phyloP scores from a whole-genome alignment of 805 yeast genomes.

The Lachancea meyersii region DNA sequence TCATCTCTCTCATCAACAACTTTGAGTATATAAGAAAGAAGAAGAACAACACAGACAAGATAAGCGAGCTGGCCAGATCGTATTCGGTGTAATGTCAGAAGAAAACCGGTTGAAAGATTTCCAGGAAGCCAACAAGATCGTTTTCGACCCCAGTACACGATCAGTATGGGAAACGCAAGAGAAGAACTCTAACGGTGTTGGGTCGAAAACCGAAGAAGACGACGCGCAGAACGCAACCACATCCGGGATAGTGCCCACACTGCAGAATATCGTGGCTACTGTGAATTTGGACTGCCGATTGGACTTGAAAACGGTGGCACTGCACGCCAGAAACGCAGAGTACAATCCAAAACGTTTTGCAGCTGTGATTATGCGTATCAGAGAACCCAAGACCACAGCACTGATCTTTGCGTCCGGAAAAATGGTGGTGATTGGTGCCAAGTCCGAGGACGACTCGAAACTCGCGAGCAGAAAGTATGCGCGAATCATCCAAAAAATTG shows the following conservation, averaged over 20 bases:
- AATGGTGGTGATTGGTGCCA: slow-evolving; percentile 99
- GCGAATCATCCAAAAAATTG: slow-evolving; percentile 94
- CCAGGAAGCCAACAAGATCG: slow-evolving; percentile 31
- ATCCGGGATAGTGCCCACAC: slow-evolving; percentile 92
- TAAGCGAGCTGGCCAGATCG: not conserved
- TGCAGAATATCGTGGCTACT: slow-evolving; percentile 93
- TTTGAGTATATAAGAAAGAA: not conserved
- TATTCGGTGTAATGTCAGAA: slow-evolving; percentile 23
- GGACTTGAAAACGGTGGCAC: slow-evolving; percentile 93
- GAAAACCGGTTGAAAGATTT: slow-evolving; percentile 31
- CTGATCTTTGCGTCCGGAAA: slow-evolving; percentile 97
- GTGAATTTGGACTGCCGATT: slow-evolving; percentile 93
- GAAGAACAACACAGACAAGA: not conserved
- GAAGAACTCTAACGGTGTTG: slow-evolving; percentile 7
- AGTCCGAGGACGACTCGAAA: slow-evolving; percentile 97
- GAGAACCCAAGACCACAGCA: slow-evolving; percentile 98
- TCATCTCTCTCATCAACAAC: not conserved
- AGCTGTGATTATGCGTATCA: slow-evolving; percentile 97
- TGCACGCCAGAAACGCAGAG: slow-evolving; percentile 98
- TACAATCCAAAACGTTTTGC: slow-evolving; percentile 98
- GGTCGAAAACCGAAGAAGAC: slow-evolving; percentile 14
- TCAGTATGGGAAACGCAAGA: slow-evolving; percentile 34
- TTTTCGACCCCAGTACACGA: slow-evolving; percentile 34
- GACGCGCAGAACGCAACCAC: slow-evolving; percentile 61
- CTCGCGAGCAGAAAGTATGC: slow-evolving; percentile 97